Base-by-base conservation (phyloP, 129 eudicot species). In the Ambrosia trifida region DNA sequence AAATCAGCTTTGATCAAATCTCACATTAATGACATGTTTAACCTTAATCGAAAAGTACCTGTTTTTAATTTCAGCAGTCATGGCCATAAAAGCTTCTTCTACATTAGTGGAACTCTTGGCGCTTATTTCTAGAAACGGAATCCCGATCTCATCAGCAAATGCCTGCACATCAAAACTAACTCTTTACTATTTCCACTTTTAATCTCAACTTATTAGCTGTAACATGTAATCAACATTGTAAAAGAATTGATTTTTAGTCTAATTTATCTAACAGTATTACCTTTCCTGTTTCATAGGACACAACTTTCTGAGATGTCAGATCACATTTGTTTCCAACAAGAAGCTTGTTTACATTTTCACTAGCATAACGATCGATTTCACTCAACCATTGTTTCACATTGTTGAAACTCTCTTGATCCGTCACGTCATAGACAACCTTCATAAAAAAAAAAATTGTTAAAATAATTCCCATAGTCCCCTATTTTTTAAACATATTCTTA, bases 21-120 rank as follows among this genome's bases (percentile, higher is more conserved):
- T 46, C 75, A 68, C 44, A 14, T 52, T 20, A 64, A 30, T 9
- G 18, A 30, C 19, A 32, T 41, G 50, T 64, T 19, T 14, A 36
- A 31, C 7, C 13, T 4, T 2, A 47, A 45, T 24, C 50, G 31
- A 35, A 56, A 46, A 17, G 38, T 70, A 93, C 96, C 98, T 89
- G 90, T 77, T 93, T 80, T 93, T 93, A 38, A 93, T 93, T 47
- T 85, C 81, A 12, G 88, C 88, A 81, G 98, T 74, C 98, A 93
- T 93, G 18, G 98, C 98, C 98, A 93, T 87, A 78, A 93, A 93
- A 80, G 96, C 96, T 83, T 93, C 87, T 82, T 93, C 98, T 24
- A 93, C 98, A 63, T 93, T 93, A 65, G 98, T 87, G 64, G 96
- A 83, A 74, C 74, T 85, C 68, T 93, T 93, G 20, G 98, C 98